phyloP scores from a whole-genome alignment of 2,329 filamentous ascomycete genomes.

The Stemphylium beticola region DNA sequence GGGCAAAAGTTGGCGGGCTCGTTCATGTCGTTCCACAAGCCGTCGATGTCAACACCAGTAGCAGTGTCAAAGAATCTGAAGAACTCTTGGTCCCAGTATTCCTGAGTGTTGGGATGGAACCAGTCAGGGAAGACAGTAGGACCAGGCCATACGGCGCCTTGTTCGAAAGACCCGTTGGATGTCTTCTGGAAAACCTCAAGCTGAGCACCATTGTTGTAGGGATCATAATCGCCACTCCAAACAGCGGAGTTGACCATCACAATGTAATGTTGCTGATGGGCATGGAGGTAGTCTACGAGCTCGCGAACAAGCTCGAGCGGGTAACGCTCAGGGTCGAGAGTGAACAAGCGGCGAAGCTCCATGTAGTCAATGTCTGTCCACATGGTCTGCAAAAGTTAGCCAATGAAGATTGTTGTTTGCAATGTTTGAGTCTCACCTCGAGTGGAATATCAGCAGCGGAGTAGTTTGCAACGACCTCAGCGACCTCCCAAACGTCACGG shows the following conservation, averaged over 20 bases:
- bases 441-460: constrained; percentile 66
- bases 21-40: constrained; percentile 63
- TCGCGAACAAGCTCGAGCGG: constrained; percentile 67
- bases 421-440: constrained; percentile 22
- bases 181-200: constrained; percentile 60
- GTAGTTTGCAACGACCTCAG: constrained; percentile 71
- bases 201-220: constrained; percentile 67
- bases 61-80: constrained; percentile 67
- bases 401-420: not conserved
- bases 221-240: constrained; percentile 53
- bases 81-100: constrained; percentile 75
- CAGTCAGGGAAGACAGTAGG: constrained; percentile 76
- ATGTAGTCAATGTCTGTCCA: constrained; percentile 79
- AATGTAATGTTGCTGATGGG: constrained; percentile 71
- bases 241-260: constrained; percentile 80
- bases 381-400: constrained; percentile 62
- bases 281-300: constrained; percentile 70
- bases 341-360: constrained; percentile 65
- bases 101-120: constrained; percentile 69
- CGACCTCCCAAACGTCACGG: constrained; percentile 65
- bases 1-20: constrained; percentile 45
- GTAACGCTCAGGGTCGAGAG: constrained; percentile 68
- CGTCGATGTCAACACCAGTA: constrained; percentile 75
- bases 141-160: constrained; percentile 79
- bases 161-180: constrained; percentile 62